Base-by-base conservation (phyloP, 2,329 filamentous ascomycete genomes). In the Acarospora socialis region DNA sequence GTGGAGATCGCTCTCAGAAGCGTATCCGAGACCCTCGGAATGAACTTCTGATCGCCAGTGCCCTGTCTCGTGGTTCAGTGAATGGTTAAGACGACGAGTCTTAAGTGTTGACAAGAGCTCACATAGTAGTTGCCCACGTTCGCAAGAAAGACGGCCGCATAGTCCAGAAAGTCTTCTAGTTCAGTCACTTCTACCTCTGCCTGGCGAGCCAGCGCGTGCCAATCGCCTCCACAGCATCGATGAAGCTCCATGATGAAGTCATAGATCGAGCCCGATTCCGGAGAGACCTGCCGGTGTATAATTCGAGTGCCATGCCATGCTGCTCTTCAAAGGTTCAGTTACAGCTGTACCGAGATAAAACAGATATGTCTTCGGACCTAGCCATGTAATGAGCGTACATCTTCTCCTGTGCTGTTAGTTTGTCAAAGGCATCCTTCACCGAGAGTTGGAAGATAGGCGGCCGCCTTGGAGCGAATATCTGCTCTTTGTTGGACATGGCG, bases 201-300 rank as follows among this genome's bases (percentile, higher is more conserved):
- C 10, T 59, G 52, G 7, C 28, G 30, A 7, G 16, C 7, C 5
- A 65, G 50, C 7, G 49, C 44, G 21, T 59, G 50, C 56, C 67
- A 70, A 41, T 67, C 54, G 18, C 66, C 66, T 29, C 58, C 51
- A 45, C 54, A 56, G 30, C 52, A 46, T 38, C 58, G 57, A 46
- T 68, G 59, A 7, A 70, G 48, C 6, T 57, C 53, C 33, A 69
- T 47, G 26, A 70, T 66, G 46, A 70, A 63, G 46, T 70, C 66
- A 42, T 67, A 68, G 34, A 69, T 66, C 22, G 46, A 44, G 40
- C 64, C 63, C 3, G 61, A 60, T 43, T 70, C 66, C 18, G 59
- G 54, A 3, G 62, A 67, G 17, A 64, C 53, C 46, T 69, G 66
- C 23, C 65, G 61, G 17, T 70, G 54, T 28, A 68, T 61, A 31